Evolutionary conservation across 1,284 basidiomycete genomes (phyloP).

Genomic region (Boletus chippewaensis): DNA sequence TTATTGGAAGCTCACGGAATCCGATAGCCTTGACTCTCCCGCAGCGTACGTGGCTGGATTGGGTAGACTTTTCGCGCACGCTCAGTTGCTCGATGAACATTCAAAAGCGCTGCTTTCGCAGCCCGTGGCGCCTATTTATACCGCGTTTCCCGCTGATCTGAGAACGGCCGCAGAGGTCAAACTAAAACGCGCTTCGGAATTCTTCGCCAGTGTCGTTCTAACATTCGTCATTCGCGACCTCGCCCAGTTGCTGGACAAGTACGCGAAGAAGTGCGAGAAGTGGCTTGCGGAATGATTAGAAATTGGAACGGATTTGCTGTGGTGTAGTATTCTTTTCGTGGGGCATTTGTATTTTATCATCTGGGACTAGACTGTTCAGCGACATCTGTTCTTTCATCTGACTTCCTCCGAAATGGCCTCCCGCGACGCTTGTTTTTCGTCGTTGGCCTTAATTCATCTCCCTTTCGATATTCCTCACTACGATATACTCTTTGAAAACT

Average conservation of each 20-base stretch:
- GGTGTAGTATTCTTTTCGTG: constrained; percentile 28
- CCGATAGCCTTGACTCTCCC: constrained; percentile 75
- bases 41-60: constrained; percentile 80
- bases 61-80: constrained; percentile 65
- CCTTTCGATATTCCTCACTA: constrained; percentile 19
- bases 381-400: constrained; percentile 28
- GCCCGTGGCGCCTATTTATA: constrained; percentile 64
- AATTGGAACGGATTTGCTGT: constrained; percentile 21
- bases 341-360: constrained; percentile 38
- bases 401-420: constrained; percentile 15
- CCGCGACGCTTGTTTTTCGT: constrained; percentile 14
- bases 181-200: constrained; percentile 78
- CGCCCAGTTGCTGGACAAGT: constrained; percentile 84
- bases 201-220: constrained; percentile 84
- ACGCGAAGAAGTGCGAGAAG: constrained; percentile 84
- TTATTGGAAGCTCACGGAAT: constrained; percentile 13
- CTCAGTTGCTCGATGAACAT: constrained; percentile 84
- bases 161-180: constrained; percentile 65
- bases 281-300: constrained; percentile 67
- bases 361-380: constrained; percentile 33
- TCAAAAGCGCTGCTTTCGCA: constrained; percentile 64
- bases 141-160: constrained; percentile 58
- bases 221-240: constrained; percentile 87
- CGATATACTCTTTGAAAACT: constrained; percentile 22
- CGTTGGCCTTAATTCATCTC: constrained; percentile 9